These are phyloP conservation scores for Paraphaeosphaeria sporulosa DNA, from an alignment of 2,329 filamentous ascomycete species.

Conservation along the genomic window DNA sequence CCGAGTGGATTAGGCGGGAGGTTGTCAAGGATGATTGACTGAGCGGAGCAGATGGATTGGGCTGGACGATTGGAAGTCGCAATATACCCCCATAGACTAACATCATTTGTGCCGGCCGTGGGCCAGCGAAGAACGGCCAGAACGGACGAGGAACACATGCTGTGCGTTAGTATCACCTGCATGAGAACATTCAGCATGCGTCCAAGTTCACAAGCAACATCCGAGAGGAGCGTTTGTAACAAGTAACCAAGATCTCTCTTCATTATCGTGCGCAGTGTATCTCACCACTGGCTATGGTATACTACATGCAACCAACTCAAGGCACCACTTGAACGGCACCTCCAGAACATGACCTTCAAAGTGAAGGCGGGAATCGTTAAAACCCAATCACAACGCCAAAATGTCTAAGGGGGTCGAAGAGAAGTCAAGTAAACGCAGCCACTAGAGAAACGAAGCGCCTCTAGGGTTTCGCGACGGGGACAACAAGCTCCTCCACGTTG, in stretches of 20 bases:
- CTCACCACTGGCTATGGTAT: conserved; percentile 10
- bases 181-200: too few species aligned
- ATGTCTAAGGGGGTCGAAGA: background rate
- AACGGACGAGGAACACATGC: background rate
- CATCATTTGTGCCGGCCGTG: background rate
- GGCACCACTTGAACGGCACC: conserved; percentile 3
- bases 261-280: conserved; percentile 3
- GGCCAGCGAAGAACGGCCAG: background rate
- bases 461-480: conserved; percentile 25
- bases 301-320: conserved; percentile 7
- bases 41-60: background rate
- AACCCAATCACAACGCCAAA: conserved; percentile 9
- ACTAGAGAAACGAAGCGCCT: conserved; percentile 4
- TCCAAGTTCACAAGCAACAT: background rate
- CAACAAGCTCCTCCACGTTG: conserved; percentile 39
- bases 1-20: conserved; percentile 55
- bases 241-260: conserved; percentile 7
- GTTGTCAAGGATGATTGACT: conserved; percentile 10
- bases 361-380: conserved; percentile 9
- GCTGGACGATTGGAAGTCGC: background rate
- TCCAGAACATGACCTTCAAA: conserved; percentile 7
- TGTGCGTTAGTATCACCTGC: background rate
- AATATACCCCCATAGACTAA: background rate
- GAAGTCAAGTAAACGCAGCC: conserved; percentile 4
- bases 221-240: background rate